A percentile compares a stretch with the other conserved stretches of the same genome.
Conservation (phyloP, 2,329 filamentous ascomycete species). For the Calonectria multiphialidica region DNA sequence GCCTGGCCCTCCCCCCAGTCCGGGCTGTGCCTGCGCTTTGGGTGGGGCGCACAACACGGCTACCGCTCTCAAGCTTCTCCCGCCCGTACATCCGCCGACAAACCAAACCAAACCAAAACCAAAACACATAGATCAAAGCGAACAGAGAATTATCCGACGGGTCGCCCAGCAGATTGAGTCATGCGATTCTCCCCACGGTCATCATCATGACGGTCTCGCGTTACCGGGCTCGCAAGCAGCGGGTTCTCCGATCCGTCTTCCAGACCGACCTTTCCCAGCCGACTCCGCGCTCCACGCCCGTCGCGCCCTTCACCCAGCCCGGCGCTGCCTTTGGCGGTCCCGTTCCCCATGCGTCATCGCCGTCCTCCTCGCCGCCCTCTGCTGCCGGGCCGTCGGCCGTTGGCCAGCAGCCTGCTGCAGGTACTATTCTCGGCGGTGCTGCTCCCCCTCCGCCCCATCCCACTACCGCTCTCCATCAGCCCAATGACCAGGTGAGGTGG, state of each 20-base stretch:
- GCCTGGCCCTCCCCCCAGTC: neutral
- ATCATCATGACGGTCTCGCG: constrained; percentile 55
- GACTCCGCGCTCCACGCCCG: constrained; percentile 53
- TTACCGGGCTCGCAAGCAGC: constrained; percentile 61
- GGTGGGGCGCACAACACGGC: constrained; percentile 8
- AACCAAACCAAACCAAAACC: constrained; percentile 17
- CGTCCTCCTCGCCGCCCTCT: constrained; percentile 8
- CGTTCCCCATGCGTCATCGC: constrained; percentile 41
- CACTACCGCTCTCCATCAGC: constrained; percentile 38
- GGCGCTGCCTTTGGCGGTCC: constrained; percentile 60
- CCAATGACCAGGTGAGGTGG: constrained; percentile 67
- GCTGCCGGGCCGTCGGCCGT: constrained; percentile 1
- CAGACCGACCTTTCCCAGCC: constrained; percentile 63
- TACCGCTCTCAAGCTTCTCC: constrained; percentile 6
- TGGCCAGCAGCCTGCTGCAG: constrained; percentile 1
- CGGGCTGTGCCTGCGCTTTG: neutral
- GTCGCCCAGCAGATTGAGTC: constrained; percentile 1
- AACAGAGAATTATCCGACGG: constrained; percentile 1
- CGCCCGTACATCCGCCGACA: constrained; percentile 5
- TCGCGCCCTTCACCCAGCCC: constrained; percentile 53
- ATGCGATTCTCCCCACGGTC: constrained; percentile 33
- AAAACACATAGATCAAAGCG: neutral
- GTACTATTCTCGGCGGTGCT: constrained; percentile 22
- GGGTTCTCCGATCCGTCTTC: constrained; percentile 69
- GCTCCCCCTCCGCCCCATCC: constrained; percentile 36